Base-by-base conservation (phyloP, 257 asterid species). In the Forsythia viridissima region DNA sequence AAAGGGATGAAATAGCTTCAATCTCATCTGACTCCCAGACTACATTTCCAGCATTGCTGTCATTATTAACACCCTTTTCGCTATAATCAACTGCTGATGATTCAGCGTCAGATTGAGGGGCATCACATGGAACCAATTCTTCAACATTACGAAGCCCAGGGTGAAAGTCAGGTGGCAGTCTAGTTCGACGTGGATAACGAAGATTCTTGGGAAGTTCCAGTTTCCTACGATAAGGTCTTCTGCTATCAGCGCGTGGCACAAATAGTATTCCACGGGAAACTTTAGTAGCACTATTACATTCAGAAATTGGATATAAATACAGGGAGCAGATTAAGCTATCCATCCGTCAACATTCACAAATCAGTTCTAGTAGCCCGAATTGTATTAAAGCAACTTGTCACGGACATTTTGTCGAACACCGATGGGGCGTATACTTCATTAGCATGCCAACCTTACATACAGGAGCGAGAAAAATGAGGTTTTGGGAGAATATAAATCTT, bases 1-100 rank as follows among this genome's bases (percentile, higher is more conserved):
- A 93, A 83, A 92, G 95, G 41, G 98, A 93, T 16, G 98, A 87
- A 84, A 93, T 92, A 4, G 97, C 91, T 74, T 91, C 98, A 76
- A 90, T 85, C 82, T 94, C 98, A 82, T 92, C 97, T 0, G 85
- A 37, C 24, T 89, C 95, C 97, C 98, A 92, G 5, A 72, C 81
- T 42, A 85, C 8, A 75, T 77, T 76, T 59, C 72, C 92, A 76
- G 78, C 89, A 59, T 51, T 41, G 5, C 18, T 71, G 71, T 68
- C 59, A 11, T 11, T 82, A 76, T 37, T 21, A 76, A 3, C 82
- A 57, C 70, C 76, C 6, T 39, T 70, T 37, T 77, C 88, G 46
- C 38, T 73, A 48, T 20, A 75, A 85, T 83, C 76, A 59, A 48
- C 79, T 68, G 71, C 43, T 20, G 4, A 75, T 52, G 80, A 41